Evolutionary conservation across 257 asterid genomes (phyloP), one percentile per base, ranked within the genome.

Genomic region (Petunia axillaris): DNA sequence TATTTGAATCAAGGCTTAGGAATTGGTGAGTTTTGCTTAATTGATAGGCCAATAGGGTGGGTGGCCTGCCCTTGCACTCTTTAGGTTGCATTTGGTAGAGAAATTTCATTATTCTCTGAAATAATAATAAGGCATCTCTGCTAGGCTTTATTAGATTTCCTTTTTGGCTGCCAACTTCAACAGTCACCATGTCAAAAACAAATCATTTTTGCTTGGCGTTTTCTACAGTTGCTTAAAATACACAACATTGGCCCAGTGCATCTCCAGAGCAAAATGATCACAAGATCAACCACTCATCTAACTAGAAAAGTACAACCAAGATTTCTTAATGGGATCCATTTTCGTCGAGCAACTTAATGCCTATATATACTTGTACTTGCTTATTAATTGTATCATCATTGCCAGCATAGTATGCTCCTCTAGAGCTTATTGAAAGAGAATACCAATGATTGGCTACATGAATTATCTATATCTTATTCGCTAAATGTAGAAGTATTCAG

Each of bases 111-210:
- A 11, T 65, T 8, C 53, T 38, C 15, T 44, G 64, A 71, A 59
- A 57, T 79, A 54, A 14, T 46, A 65, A 25, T 25, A 25, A 25
- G 25, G 43, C n/a, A 10, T 5, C n/a, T 58, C 37, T 58, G 8
- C 37, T 58, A 39, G 46, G 71, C 78, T 75, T 54, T 43, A 37
- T 60, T 60, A 1, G 44, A 38, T 46, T 25, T 39, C 82, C 80
- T 82, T 82, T 70, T 79, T 60, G 85, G 82, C 63, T 37, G 80
- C 85, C 85, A 70, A 78, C 82, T 50, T 78, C 80, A 78, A 68
- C 82, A 66, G 36, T 77, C 78, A 14, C 39, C 44, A 44, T 40
- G 76, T 43, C 77, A 64, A 75, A 15, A 53, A 3, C 5, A 50
- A 50, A 10, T 11, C 59, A 52, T 25, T 73, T 36, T 6, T 11